Percentiles rank a stretch among this genome's conserved stretches.
Evolutionary conservation across 2,329 filamentous ascomycete genomes (phyloP).

Genomic region (Colletotrichum viniferum): DNA sequence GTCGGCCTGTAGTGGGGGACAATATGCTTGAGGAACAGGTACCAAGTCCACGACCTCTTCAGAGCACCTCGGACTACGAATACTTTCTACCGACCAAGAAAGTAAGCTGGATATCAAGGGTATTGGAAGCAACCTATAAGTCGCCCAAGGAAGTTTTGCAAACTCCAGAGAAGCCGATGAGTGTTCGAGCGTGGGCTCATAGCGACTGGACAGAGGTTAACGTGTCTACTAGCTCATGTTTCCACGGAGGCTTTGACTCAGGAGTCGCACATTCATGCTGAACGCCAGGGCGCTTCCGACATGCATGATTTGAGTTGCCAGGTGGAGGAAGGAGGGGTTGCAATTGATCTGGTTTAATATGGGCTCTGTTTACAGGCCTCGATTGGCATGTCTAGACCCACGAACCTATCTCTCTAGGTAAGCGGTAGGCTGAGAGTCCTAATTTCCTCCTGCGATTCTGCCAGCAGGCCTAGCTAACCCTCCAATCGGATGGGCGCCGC

Average conservation of each 20-base stretch:
- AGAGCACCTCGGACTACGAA: neutral
- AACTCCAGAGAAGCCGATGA: neutral
- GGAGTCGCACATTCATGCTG: neutral
- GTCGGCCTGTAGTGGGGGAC: neutral
- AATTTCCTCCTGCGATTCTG: neutral
- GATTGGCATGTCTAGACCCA: neutral
- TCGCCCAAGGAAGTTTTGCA: neutral
- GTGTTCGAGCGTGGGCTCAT: neutral
- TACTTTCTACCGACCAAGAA: neutral
- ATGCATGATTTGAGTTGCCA: neutral
- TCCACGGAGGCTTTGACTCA: neutral
- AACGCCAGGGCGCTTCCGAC: neutral
- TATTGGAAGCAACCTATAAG: neutral
- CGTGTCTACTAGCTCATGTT: neutral
- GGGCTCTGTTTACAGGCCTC: neutral
- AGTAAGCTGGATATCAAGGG: fast-evolving
- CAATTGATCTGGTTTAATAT: neutral
- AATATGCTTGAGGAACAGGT: neutral
- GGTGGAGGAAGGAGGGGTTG: neutral
- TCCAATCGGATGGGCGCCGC: neutral
- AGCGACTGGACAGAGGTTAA: neutral
- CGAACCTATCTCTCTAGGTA: neutral
- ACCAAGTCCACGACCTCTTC: neutral
- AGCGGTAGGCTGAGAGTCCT: neutral
- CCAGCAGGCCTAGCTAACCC: neutral